A percentile compares a stretch with the other conserved stretches of the same genome.
These are phyloP conservation scores for Zygoascus bituminiphila DNA, from an alignment of 805 yeast genomes.

Conservation along the genomic window DNA sequence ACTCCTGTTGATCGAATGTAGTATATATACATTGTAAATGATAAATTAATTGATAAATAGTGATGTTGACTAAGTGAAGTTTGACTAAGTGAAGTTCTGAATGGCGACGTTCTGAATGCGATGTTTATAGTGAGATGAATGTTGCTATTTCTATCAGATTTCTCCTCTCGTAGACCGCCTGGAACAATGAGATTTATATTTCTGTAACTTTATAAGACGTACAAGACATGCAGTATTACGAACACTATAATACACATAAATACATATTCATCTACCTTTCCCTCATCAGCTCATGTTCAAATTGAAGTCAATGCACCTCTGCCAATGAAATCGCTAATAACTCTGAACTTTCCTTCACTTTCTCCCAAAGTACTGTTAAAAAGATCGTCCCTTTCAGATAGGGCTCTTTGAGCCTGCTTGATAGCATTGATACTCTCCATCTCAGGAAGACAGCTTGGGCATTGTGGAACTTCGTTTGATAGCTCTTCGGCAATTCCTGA, in stretches of 20 bases:
- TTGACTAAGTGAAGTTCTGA: too few species aligned
- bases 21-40: too few species aligned
- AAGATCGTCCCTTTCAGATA: constrained; percentile 54
- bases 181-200: too few species aligned
- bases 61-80: too few species aligned
- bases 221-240: too few species aligned
- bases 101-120: too few species aligned
- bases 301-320: constrained; percentile 50
- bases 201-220: too few species aligned
- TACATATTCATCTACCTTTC: background rate
- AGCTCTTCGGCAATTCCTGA: constrained; percentile 17
- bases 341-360: constrained; percentile 57
- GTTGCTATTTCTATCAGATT: too few species aligned
- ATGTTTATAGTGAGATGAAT: too few species aligned
- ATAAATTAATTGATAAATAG: too few species aligned
- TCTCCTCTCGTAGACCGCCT: too few species aligned
- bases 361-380: constrained; percentile 49
- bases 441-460: constrained; percentile 74
- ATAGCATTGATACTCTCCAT: constrained; percentile 56
- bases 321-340: constrained; percentile 74
- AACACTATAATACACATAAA: too few species aligned
- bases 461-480: constrained; percentile 28
- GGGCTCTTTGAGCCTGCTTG: constrained; percentile 49
- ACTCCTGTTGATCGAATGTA: constrained; percentile 99
- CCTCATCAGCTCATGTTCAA: background rate